These are phyloP conservation scores for Rhododendron simsii DNA, from an alignment of 148 eudicot species.

Conservation along the genomic window DNA sequence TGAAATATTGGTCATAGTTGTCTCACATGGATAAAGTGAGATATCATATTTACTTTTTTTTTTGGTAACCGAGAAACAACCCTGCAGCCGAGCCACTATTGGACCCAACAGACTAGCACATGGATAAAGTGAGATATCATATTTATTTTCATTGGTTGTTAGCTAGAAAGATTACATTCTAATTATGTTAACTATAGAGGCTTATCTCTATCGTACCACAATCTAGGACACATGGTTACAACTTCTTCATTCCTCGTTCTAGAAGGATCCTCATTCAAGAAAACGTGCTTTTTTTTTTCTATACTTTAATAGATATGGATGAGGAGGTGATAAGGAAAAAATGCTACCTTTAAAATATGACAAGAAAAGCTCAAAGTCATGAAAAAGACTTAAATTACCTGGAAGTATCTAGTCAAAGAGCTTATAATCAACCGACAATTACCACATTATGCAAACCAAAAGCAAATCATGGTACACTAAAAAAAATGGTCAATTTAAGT, in stretches of 20 bases:
- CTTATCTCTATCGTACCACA: background rate
- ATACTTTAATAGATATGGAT: background rate
- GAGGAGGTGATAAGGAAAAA: background rate
- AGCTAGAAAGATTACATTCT: background rate
- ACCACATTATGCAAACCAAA: conserved; percentile 1
- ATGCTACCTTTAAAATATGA: background rate
- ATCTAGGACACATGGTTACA: background rate
- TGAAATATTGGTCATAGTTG: background rate
- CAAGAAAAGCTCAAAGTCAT: background rate
- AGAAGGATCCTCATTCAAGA: background rate
- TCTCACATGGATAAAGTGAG: background rate
- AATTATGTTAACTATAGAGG: background rate
- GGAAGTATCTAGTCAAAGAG: conserved; percentile 17
- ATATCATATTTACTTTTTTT: background rate
- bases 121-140: background rate
- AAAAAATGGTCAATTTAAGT: conserved; percentile 13
- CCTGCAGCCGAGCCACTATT: too few species aligned
- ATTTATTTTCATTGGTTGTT: background rate
- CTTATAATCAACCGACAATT: background rate
- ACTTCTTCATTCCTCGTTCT: background rate
- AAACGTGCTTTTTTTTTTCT: background rate
- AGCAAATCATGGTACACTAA: background rate
- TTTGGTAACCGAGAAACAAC: too few species aligned
- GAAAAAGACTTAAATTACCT: conserved; percentile 8
- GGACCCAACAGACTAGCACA: too few species aligned